Percentiles rank a stretch among this genome's conserved stretches.
Conservation (phyloP, 345 rosid species). For the Eucalyptus victrix region DNA sequence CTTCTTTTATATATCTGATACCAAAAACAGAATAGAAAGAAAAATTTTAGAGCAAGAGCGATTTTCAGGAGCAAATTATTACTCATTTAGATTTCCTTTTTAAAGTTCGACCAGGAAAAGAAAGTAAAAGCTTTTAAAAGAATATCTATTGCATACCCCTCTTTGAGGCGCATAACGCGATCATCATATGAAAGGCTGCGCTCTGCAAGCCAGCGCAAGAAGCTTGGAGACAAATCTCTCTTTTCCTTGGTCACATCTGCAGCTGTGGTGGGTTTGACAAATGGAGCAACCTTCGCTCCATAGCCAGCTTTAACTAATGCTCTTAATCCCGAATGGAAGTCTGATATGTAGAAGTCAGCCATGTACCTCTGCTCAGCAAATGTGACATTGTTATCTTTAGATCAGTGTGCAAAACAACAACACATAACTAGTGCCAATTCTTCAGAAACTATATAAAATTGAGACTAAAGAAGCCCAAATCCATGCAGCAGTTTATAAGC, state of each 20-base stretch:
- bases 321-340: conserved; percentile 84
- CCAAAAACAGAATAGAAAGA: not conserved
- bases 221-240: conserved; percentile 61
- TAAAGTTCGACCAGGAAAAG: not conserved
- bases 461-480: not conserved
- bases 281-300: conserved; percentile 85
- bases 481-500: not conserved
- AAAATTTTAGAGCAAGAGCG: not conserved
- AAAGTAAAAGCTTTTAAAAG: not conserved
- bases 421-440: not conserved
- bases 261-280: conserved; percentile 56
- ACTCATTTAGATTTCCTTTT: not conserved
- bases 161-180: conserved; percentile 72
- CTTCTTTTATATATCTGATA: conserved; percentile 81
- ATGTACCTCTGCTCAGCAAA: conserved; percentile 58
- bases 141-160: conserved; percentile 42
- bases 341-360: conserved; percentile 89
- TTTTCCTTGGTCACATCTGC: conserved; percentile 52
- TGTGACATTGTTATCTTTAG: not conserved
- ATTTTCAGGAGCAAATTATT: not conserved
- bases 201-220: conserved; percentile 70
- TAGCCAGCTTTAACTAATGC: conserved; percentile 89
- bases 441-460: not conserved
- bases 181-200: conserved; percentile 59
- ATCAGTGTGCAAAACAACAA: not conserved